Percentiles rank a stretch among this genome's conserved stretches.
Evolutionary conservation across 129 eudicot species (phyloP).

Genomic region (Lactuca sativa): DNA sequence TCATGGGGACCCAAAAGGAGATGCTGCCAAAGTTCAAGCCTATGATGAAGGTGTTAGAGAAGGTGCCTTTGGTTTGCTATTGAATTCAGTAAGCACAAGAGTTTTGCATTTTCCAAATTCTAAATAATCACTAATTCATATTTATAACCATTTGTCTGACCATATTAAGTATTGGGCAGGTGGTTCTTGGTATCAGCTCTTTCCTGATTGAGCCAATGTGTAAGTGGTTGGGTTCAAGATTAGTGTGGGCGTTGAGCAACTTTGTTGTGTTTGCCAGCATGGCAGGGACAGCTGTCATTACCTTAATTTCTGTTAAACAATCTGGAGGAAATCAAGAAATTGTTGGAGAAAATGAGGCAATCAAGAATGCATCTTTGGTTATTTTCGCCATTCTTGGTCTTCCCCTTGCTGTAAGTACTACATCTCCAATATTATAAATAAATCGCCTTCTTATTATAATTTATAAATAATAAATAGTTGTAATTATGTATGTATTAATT

Average conservation of each 20-base stretch:
- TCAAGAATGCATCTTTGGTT: slow-evolving; percentile 78
- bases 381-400: slow-evolving; percentile 83
- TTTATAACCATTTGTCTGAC: neutral
- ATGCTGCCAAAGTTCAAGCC: slow-evolving; percentile 49
- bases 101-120: neutral
- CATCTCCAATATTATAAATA: neutral
- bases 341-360: slow-evolving; percentile 53
- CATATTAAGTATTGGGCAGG: slow-evolving; percentile 32
- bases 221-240: slow-evolving; percentile 66
- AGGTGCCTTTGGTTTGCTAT: slow-evolving; percentile 66
- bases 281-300: slow-evolving; percentile 87
- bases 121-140: neutral
- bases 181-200: slow-evolving; percentile 84
- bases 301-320: slow-evolving; percentile 62
- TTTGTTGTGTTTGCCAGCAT: slow-evolving; percentile 85
- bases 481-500: too few relatives aligned
- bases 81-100: slow-evolving; percentile 90
- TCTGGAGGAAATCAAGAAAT: slow-evolving; percentile 34
- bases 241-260: slow-evolving; percentile 90
- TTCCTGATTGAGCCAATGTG: slow-evolving; percentile 93
- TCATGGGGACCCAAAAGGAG: slow-evolving; percentile 86
- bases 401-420: slow-evolving; percentile 79
- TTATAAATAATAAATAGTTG: too few relatives aligned
- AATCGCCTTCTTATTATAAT: neutral
- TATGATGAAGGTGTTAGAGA: slow-evolving; percentile 77